A percentile compares a stretch with the other conserved stretches of the same genome.
phyloP scores from a whole-genome alignment of 1,139 yeast genomes.

The Komagataea norvegica region DNA sequence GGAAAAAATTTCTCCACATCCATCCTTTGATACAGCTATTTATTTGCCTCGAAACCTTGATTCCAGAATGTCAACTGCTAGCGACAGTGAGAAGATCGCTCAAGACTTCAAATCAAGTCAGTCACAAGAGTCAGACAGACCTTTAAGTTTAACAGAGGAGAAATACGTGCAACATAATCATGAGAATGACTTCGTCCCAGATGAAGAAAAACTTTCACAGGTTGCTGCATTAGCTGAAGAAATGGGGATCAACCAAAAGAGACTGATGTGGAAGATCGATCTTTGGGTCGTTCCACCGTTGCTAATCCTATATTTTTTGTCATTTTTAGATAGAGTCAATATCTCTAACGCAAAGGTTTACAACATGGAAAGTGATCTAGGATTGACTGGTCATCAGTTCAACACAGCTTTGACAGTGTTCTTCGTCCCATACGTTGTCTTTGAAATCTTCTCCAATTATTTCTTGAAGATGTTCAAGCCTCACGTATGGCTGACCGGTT shows the following conservation, averaged over 20 bases:
- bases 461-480: slow-evolving; percentile 48
- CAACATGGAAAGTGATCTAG: slow-evolving; percentile 35
- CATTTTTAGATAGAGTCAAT: slow-evolving; percentile 55
- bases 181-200: slow-evolving; percentile 15
- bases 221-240: slow-evolving; percentile 39
- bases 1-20: too few species aligned
- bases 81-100: too few species aligned
- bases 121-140: neutral
- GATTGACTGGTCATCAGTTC: slow-evolving; percentile 45
- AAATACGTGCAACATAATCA: slow-evolving; percentile 29
- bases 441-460: slow-evolving; percentile 46
- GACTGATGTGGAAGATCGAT: slow-evolving; percentile 45
- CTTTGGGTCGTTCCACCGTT: slow-evolving; percentile 50
- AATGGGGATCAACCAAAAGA: slow-evolving; percentile 39
- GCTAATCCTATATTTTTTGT: slow-evolving; percentile 48
- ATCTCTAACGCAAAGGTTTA: slow-evolving; percentile 47
- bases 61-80: too few species aligned
- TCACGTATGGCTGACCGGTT: slow-evolving; percentile 44
- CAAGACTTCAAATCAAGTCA: too few species aligned
- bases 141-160: neutral
- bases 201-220: slow-evolving; percentile 19
- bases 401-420: slow-evolving; percentile 32
- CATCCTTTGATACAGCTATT: too few species aligned
- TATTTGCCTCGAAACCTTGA: too few species aligned
- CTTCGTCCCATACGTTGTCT: slow-evolving; percentile 40